Evolutionary conservation across 176 grass and related monocot species (phyloP), one percentile per base, ranked within the genome.

Genomic region (Oryza rufipogon): DNA sequence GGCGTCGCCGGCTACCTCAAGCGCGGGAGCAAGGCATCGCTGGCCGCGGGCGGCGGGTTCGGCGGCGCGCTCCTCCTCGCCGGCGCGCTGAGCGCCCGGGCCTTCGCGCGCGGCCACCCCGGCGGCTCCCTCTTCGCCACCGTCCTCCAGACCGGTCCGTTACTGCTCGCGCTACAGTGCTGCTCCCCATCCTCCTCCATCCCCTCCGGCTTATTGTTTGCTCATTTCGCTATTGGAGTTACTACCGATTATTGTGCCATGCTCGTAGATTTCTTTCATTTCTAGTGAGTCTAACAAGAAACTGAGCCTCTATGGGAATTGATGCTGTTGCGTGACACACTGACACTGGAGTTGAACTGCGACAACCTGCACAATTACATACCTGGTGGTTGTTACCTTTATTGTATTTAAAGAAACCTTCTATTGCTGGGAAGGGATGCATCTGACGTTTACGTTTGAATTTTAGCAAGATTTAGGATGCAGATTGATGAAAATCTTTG

Each of bases 61-160:
- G 95, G 92, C 51, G 67, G 63, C 30, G 82, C 88, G 26, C 92
- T 95, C 14, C 87, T 97, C 87, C 85, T 94, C 36, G 87, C 92
- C 23, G 95, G 92, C 11, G 86, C 87, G 61, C 81, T 94, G 68
- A 95, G 92, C 87, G 80, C 89, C 71, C 88, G 79, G 86, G 82
- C 89, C 71, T 95, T 89, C 82, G 74, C 79, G 20, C 71, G 81
- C 6, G 84, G 76, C 9, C 76, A 91, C 28, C 88, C 91, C 48
- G 66, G 60, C 48, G 66, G 60, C 58, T 84, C 89, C 76, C 76
- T 84, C 79, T 78, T 92, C 30, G 88, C 91, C 75, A 75, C 94
- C 78, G 79, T 85, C 69, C 78, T 97, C 23, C 92, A 97, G 87
- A 95, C 89, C 23, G 84, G 95, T 94, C 74, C 36, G 63, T 80